Evolutionary conservation across 1,139 yeast genomes (phyloP).

Genomic region (Kodamaea plutei): DNA sequence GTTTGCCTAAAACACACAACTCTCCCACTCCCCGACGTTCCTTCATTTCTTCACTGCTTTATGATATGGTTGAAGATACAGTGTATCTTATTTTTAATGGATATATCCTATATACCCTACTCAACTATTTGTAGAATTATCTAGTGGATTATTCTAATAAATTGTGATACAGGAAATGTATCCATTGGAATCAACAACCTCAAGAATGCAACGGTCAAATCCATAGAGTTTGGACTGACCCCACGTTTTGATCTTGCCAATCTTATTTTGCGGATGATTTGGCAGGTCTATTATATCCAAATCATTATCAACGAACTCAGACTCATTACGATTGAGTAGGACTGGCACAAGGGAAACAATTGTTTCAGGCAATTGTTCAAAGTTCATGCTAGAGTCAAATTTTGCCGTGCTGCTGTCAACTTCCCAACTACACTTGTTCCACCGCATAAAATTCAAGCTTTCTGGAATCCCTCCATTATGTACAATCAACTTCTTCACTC

Average conservation of each 20-base stretch:
- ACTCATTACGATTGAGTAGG: conserved; percentile 45
- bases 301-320: conserved; percentile 42
- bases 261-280: conserved; percentile 36
- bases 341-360: conserved; percentile 33
- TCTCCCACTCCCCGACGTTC: too few species aligned
- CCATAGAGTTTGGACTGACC: conserved; percentile 52
- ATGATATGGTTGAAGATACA: neutral
- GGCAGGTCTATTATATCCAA: conserved; percentile 30
- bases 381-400: conserved; percentile 30
- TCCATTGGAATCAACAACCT: conserved; percentile 43
- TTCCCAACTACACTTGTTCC: conserved; percentile 45
- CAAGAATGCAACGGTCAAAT: conserved; percentile 46
- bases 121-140: neutral
- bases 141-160: conserved; percentile 6
- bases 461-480: conserved; percentile 52
- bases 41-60: conserved; percentile 3
- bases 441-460: conserved; percentile 45
- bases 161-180: conserved; percentile 32
- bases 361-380: conserved; percentile 27
- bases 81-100: conserved; percentile 1
- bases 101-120: neutral
- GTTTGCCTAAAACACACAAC: conserved; percentile 8
- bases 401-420: conserved; percentile 14
- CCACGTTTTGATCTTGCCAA: conserved; percentile 42
- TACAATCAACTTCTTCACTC: conserved; percentile 39